Evolutionary conservation across 108 stramenopile species (phyloP).

Genomic region (Nitzschia palea): DNA sequence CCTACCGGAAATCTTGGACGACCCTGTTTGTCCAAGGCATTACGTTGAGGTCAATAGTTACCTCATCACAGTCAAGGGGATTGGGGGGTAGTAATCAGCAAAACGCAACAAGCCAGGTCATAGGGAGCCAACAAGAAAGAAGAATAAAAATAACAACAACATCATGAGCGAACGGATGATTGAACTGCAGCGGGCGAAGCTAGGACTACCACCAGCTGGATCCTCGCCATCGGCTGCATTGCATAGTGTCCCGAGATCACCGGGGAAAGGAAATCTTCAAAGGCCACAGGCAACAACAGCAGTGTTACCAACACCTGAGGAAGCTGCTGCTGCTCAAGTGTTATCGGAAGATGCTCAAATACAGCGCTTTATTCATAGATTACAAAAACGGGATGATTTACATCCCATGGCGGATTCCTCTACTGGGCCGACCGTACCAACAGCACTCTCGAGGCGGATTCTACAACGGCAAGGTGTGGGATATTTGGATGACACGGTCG

Average conservation of each 20-base stretch:
- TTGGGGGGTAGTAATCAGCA: too few relatives aligned
- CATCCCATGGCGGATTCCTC: constrained; percentile 15
- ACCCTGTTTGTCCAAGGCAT: too few relatives aligned
- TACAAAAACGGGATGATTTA: constrained; percentile 44
- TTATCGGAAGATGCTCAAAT: constrained; percentile 43
- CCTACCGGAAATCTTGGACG: too few relatives aligned
- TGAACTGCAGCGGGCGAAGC: constrained; percentile 49
- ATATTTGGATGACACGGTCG: constrained; percentile 73
- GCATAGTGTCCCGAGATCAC: background rate
- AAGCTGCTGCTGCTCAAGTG: constrained; percentile 35
- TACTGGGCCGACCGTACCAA: constrained; percentile 68
- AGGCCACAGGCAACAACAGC: background rate
- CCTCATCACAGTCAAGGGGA: too few relatives aligned
- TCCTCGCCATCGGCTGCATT: background rate
- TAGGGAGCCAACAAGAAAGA: too few relatives aligned
- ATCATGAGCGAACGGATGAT: constrained; percentile 74
- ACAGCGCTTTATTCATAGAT: constrained; percentile 42
- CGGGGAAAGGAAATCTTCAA: constrained; percentile 16
- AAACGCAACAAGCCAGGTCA: too few relatives aligned
- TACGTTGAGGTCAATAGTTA: too few relatives aligned
- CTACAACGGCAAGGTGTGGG: constrained; percentile 80
- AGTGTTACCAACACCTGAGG: constrained; percentile 30
- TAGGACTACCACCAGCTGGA: constrained; percentile 38
- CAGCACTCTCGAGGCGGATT: constrained; percentile 70
- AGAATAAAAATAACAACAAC: background rate